These are phyloP conservation scores for Leccinum pachyderme DNA, from an alignment of 1,284 basidiomycete species.

Conservation along the genomic window DNA sequence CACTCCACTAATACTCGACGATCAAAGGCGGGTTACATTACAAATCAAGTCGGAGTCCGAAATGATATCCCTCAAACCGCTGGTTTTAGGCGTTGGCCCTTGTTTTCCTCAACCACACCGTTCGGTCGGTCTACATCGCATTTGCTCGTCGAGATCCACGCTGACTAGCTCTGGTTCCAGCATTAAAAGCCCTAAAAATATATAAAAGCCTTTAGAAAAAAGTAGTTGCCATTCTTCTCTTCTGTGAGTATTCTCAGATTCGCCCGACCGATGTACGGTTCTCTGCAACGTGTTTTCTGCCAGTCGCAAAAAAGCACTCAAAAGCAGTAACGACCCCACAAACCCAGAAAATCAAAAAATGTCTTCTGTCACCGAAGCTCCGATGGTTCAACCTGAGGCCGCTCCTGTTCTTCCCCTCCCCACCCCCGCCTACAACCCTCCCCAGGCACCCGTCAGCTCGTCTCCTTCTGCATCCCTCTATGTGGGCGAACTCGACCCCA, in stretches of 20 bases:
- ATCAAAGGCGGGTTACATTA: slow-evolving; percentile 11
- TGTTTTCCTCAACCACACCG: slow-evolving; percentile 37
- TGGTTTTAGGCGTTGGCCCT: slow-evolving; percentile 23
- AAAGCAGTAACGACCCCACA: slow-evolving; percentile 83
- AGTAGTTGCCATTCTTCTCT: slow-evolving; percentile 74
- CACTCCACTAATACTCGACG: neutral
- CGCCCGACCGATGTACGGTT: slow-evolving; percentile 14
- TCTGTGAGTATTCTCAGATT: slow-evolving; percentile 46
- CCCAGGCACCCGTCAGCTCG: slow-evolving; percentile 53
- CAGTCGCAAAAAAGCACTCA: slow-evolving; percentile 71
- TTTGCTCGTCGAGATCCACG: slow-evolving; percentile 2
- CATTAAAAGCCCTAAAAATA: slow-evolving; percentile 45
- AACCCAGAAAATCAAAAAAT: slow-evolving; percentile 50
- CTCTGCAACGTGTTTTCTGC: slow-evolving; percentile 2
- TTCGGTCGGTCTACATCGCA: slow-evolving; percentile 25
- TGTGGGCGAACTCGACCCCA: slow-evolving; percentile 97
- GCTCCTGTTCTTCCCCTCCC: slow-evolving; percentile 48
- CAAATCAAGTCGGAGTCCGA: slow-evolving; percentile 32
- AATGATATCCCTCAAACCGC: slow-evolving; percentile 33
- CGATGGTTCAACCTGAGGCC: slow-evolving; percentile 37
- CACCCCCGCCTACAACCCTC: slow-evolving; percentile 48
- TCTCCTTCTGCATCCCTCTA: slow-evolving; percentile 92
- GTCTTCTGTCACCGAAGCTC: slow-evolving; percentile 54
- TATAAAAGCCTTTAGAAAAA: slow-evolving; percentile 56
- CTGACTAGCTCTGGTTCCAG: slow-evolving; percentile 34